These are phyloP conservation scores for Albizia julibrissin DNA, from an alignment of 306 rosid species.

Conservation along the genomic window DNA sequence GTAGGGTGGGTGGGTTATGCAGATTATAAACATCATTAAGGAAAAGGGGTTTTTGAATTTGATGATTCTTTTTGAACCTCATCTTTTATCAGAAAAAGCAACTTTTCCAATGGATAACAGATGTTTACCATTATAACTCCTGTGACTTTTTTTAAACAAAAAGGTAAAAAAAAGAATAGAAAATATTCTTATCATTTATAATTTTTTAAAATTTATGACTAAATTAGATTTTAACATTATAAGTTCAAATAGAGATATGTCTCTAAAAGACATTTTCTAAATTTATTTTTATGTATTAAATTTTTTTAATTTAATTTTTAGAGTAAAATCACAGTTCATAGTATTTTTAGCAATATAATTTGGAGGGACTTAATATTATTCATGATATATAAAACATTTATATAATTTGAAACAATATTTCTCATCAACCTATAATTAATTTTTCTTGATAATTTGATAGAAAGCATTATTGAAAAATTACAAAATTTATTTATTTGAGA, in stretches of 20 bases:
- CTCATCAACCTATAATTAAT: background rate
- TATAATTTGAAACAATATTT: background rate
- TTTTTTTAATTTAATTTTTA: background rate
- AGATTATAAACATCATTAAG: conserved; percentile 2
- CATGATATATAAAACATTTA: background rate
- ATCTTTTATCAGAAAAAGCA: background rate
- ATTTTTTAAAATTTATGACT: no score
- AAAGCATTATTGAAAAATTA: background rate
- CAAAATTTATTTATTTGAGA: no score
- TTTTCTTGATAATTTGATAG: background rate
- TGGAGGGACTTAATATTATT: background rate
- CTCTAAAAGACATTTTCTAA: no score
- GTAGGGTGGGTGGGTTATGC: background rate
- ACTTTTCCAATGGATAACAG: conserved; percentile 12
- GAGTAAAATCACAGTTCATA: background rate
- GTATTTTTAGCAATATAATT: background rate
- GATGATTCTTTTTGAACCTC: conserved; percentile 6
- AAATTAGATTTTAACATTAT: no score
- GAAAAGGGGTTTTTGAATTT: background rate
- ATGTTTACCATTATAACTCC: conserved; percentile 22
- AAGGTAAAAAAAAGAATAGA: background rate
- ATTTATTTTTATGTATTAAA: background rate
- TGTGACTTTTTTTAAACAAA: background rate
- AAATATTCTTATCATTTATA: background rate
- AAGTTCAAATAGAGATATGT: no score